Conservation (phyloP, 2,329 filamentous ascomycete genomes). For the Phoma sp. region DNA sequence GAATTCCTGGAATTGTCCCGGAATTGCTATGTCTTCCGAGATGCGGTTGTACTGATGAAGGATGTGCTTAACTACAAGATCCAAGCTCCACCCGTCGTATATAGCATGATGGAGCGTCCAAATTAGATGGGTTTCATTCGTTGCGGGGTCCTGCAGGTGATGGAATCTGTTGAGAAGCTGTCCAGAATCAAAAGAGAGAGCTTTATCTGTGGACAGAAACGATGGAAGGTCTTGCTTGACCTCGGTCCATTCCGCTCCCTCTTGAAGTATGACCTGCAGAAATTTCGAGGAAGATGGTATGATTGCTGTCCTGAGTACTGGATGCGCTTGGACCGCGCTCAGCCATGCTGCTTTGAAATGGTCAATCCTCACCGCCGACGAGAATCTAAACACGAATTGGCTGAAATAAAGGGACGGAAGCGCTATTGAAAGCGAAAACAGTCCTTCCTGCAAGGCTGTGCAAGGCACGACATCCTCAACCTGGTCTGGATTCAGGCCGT, state of each 20-base stretch:
- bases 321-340: background rate
- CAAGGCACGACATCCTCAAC: slow-evolving; percentile 13
- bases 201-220: background rate
- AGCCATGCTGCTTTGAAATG: slow-evolving; percentile 5
- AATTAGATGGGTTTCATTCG: background rate
- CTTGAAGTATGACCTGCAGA: slow-evolving; percentile 4
- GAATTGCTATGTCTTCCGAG: no score
- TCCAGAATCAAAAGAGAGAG: background rate
- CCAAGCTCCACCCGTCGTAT: slow-evolving; percentile 1
- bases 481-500: background rate
- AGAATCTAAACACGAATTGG: slow-evolving; percentile 1
- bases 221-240: background rate
- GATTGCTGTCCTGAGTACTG: slow-evolving; percentile 11
- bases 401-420: background rate
- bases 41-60: no score
- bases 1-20: no score
- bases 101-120: slow-evolving; percentile 6
- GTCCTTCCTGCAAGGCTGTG: slow-evolving; percentile 21
- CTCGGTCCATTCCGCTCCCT: background rate
- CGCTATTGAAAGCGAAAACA: slow-evolving; percentile 44
- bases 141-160: background rate
- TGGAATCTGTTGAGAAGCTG: background rate
- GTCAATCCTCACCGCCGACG: background rate
- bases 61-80: no score
- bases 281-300: background rate